A percentile compares a stretch with the other conserved stretches of the same genome.
phyloP scores from a whole-genome alignment of 345 rosid species.

The Eucalyptus pumila region DNA sequence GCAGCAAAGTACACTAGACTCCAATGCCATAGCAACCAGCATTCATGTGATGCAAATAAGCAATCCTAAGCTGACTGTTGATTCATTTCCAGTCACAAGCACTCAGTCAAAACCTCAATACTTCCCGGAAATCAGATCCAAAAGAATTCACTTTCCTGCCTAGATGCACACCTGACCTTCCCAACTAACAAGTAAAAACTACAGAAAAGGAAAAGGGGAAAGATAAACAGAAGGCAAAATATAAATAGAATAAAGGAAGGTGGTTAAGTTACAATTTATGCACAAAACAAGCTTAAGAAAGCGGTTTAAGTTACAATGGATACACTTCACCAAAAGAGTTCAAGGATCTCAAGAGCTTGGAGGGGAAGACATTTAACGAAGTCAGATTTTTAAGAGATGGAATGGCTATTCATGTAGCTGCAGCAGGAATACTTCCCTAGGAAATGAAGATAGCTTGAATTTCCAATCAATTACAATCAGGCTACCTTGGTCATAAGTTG shows the following conservation, averaged over 20 bases:
- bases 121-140: background rate
- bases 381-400: background rate
- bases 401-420: background rate
- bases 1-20: background rate
- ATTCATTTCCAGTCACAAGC: background rate
- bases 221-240: background rate
- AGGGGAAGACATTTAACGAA: background rate
- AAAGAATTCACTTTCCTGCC: background rate
- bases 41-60: background rate
- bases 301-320: background rate
- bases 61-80: background rate
- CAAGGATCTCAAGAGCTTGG: background rate
- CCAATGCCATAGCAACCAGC: background rate
- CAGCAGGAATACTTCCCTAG: background rate
- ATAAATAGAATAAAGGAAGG: background rate
- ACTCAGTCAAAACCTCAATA: background rate
- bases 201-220: background rate
- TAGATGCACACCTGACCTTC: background rate
- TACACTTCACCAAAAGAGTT: background rate
- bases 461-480: background rate
- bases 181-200: background rate
- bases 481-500: background rate
- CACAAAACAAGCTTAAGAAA: background rate
- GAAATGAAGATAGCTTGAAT: background rate
- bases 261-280: background rate